Evolutionary conservation across 176 grass and related monocot genomes (phyloP), one percentile per base, ranked within the genome.

Genomic region (Neostapfia colusana): DNA sequence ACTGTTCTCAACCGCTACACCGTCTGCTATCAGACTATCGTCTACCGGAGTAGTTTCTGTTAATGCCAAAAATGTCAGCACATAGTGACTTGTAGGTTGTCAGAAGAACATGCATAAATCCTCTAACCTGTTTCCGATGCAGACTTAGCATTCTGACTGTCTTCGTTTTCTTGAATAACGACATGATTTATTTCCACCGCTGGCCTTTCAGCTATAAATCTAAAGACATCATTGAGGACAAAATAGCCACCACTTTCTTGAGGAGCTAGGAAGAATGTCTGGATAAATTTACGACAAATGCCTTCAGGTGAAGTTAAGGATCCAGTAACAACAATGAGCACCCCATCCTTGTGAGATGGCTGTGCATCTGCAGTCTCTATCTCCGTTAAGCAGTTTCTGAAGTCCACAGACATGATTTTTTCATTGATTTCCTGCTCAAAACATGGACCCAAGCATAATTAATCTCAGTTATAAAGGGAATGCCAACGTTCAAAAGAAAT

Each of bases 201-300:
- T 18, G 83, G 72, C 39, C 82, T 85, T 85, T 92, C 85, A 3
- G 75, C 57, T 78, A 93, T 80, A 70, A 92, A 87, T 67, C 89
- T 91, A 38, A 99, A 89, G 27, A 99, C 69, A 81, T 99, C 96
- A 26, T 92, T 99, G n/a, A 95, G 85, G 15, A 99, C 89, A 74
- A 95, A 92, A 82, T 82, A 99, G 65, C 96, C 92, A 41, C 88
- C 92, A 84, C 7, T 83, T 81, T 99, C 92, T 81, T 95, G 96
- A 9, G 96, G 96, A 21, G 96, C 96, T 76, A 99, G 85, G 60
- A 99, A 99, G 73, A 99, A 99, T 1, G 92, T 88, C 66, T 92
- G 92, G 27, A 85, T 75, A 88, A 99, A 99, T 35, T 83, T 85
- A 72, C 74, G 79, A 35, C 85, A 81, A 39, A 92, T 24, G 2